A percentile compares a stretch with the other conserved stretches of the same genome.
Conservation (phyloP, 805 yeast genomes). For the Monosporozyma yasuniensis region DNA sequence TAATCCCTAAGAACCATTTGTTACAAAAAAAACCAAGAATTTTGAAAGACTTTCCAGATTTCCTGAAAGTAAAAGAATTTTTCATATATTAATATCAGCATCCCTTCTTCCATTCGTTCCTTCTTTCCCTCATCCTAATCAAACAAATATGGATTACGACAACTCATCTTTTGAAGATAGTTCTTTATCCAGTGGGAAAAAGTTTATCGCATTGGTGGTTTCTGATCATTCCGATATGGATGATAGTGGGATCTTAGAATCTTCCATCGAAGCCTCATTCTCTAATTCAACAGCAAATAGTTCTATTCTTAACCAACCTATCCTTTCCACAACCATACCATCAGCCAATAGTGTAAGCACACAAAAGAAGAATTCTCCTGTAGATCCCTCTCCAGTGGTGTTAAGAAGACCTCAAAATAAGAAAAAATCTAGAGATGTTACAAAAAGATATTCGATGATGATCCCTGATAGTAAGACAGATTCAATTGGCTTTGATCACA, state of each 20-base stretch:
- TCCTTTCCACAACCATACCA: background rate
- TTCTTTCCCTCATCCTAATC: too few species aligned
- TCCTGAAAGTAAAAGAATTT: too few species aligned
- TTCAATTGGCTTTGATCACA: background rate
- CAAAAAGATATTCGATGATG: slow-evolving; percentile 1
- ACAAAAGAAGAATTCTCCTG: background rate
- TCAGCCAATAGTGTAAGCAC: background rate
- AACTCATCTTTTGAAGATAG: slow-evolving; percentile 20
- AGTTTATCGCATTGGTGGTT: slow-evolving; percentile 27
- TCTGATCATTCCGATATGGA: slow-evolving; percentile 17
- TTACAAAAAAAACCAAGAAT: too few species aligned
- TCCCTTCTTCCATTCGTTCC: background rate
- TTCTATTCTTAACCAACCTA: background rate
- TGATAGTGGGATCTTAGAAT: slow-evolving; percentile 15
- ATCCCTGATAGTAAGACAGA: background rate
- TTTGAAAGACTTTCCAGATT: too few species aligned
- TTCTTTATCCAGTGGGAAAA: slow-evolving; percentile 10
- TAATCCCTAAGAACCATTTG: too few species aligned
- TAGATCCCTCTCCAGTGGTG: background rate
- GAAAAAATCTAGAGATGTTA: background rate
- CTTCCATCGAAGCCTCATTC: background rate
- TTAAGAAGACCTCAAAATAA: background rate
- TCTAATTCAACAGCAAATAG: background rate
- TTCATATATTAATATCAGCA: background rate
- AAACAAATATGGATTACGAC: slow-evolving; percentile 15